phyloP scores from a whole-genome alignment of 345 rosid genomes.

The Zanthoxylum bungeanum region DNA sequence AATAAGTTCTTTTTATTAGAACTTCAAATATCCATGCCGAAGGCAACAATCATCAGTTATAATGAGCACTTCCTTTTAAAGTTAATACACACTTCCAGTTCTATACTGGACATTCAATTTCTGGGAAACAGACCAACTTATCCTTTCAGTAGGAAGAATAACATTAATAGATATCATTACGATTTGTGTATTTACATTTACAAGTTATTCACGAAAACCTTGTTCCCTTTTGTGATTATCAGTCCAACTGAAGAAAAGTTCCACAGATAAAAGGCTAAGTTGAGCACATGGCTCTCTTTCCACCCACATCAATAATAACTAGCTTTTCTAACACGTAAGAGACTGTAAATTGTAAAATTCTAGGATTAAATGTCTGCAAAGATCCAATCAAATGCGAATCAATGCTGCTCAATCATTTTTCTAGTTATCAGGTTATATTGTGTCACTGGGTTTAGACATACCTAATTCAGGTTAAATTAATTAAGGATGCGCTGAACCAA shows the following conservation, averaged over 20 bases:
- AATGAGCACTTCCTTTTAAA: neutral
- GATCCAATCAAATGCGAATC: neutral
- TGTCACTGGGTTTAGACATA: neutral
- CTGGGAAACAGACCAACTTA: neutral
- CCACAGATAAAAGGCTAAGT: neutral
- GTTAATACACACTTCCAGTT: neutral
- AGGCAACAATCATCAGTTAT: neutral
- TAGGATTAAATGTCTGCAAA: slow-evolving; percentile 15
- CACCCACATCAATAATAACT: neutral
- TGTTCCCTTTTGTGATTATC: neutral
- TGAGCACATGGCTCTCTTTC: neutral
- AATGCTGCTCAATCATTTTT: neutral
- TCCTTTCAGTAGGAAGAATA: neutral
- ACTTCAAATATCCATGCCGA: neutral
- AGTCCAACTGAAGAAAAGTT: neutral
- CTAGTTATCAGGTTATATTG: neutral
- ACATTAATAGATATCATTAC: neutral
- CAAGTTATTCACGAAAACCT: neutral
- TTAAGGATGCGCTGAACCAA: neutral
- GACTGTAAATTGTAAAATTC: neutral
- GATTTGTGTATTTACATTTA: neutral
- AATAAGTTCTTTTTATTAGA: neutral
- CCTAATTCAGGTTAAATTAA: neutral
- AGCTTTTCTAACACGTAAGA: neutral
- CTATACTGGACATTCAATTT: neutral